Evolutionary conservation across 345 rosid genomes (phyloP).

Genomic region (Eucalyptus rudis): DNA sequence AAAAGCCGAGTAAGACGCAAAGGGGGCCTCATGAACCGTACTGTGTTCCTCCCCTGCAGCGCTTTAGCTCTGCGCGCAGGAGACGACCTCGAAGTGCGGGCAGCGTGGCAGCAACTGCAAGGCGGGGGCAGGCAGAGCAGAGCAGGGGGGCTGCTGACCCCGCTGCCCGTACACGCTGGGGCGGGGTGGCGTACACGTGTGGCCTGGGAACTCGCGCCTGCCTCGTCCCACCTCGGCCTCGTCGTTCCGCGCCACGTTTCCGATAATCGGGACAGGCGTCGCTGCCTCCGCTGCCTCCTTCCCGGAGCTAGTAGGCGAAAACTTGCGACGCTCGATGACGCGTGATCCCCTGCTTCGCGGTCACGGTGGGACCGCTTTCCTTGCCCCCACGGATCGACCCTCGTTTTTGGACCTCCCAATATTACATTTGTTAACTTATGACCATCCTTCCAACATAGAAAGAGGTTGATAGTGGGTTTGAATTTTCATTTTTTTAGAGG

Average conservation of each 20-base stretch:
- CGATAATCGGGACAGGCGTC: background rate
- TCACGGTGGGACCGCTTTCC: background rate
- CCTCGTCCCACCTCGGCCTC: background rate
- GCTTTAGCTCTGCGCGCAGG: background rate
- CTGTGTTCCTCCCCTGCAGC: background rate
- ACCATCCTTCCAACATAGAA: fast-evolving
- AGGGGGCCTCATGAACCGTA: background rate
- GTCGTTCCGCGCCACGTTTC: background rate
- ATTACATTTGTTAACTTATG: too few relatives aligned
- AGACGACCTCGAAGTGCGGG: background rate
- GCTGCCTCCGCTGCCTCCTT: background rate
- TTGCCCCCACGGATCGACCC: background rate
- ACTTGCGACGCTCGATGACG: background rate
- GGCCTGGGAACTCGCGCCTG: background rate
- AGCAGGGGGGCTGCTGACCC: background rate
- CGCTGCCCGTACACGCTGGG: background rate
- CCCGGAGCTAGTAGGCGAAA: background rate
- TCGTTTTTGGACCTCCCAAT: background rate
- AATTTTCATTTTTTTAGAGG: fast-evolving
- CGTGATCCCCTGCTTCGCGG: background rate
- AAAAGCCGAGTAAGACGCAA: background rate
- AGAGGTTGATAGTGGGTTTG: fast-evolving
- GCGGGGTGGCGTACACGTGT: background rate
- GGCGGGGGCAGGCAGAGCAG: background rate
- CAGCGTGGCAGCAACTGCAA: background rate